Evolutionary conservation across 164 flowering plant genomes (phyloP), one percentile per base, ranked within the genome.

Genomic region (Brasenia schreberi): DNA sequence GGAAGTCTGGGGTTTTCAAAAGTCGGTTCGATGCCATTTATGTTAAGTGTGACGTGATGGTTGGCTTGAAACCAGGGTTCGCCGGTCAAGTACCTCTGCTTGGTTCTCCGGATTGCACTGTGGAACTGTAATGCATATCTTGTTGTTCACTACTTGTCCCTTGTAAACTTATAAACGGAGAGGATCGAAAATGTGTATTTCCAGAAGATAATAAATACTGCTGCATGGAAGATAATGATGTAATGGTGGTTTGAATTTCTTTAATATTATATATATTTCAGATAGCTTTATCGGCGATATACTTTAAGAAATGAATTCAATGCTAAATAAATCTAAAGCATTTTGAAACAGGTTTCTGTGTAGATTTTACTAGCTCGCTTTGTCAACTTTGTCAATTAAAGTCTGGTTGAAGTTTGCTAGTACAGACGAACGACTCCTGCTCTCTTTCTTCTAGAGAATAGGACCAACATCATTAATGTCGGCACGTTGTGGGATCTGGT

Each of bases 31-130:
- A 82, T 66, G 81, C 83, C 19, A 53, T 92, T 6, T 76, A 80
- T 64, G 90, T 87, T 42, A 81, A 64, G 56, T 92, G 98, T 66
- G 96, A 92, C 70, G 67, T 89, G 65, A 58, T 85, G 77, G 77
- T 89, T 18, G 87, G 96, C 7, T 68, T 86, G 71, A 85, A 77
- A 81, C 77, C 65, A 49, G 88, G 90, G 10, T 56, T 75, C 44
- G 68, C 68, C 17, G 90, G 90, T 49, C 90, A 78, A 52, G 81
- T 80, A 5, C 93, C 97, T 53, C 56, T 91, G 77, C 90, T 91
- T 66, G 82, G 81, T n/a, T 63, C 87, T 59, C 85, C 91, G 7
- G 75, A 45, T 5, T 91, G 97, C 71, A 64, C 62, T 49, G 92
- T 87, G 61, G 89, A 89, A 71, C 27, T 81, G 16, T 72, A 42